phyloP scores from a whole-genome alignment of 352 stramenopile genomes.

The Pythium sp. region DNA sequence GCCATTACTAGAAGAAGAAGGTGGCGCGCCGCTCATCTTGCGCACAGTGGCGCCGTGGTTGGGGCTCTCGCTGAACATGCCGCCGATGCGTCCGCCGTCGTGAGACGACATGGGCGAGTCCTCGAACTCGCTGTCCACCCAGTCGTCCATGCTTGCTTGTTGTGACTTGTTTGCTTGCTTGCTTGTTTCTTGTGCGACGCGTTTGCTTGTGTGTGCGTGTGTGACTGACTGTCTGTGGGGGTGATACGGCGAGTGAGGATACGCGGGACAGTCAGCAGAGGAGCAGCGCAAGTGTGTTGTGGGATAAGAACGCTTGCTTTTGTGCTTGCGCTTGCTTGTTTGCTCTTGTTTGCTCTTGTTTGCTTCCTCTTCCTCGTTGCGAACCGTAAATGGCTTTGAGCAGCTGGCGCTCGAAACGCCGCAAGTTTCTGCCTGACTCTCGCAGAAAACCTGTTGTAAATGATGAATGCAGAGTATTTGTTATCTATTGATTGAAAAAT shows the following conservation, averaged over 20 bases:
- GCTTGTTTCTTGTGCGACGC: neutral
- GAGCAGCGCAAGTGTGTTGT: neutral
- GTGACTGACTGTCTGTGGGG: too few relatives aligned
- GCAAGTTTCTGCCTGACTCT: slow-evolving; percentile 7
- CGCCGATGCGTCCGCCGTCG: slow-evolving; percentile 38
- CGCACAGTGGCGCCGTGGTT: slow-evolving; percentile 45
- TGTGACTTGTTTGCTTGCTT: too few relatives aligned
- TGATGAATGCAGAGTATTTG: too few relatives aligned
- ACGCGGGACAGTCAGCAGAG: neutral
- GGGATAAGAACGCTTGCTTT: slow-evolving; percentile 3
- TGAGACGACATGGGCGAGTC: slow-evolving; percentile 61
- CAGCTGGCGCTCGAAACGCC: slow-evolving; percentile 7
- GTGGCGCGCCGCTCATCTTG: slow-evolving; percentile 10
- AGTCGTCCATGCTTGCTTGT: slow-evolving; percentile 35
- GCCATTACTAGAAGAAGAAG: slow-evolving; percentile 12
- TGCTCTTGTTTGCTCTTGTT: neutral
- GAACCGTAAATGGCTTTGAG: neutral
- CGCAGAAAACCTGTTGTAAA: neutral
- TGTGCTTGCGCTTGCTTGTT: neutral
- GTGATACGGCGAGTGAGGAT: neutral
- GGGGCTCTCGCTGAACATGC: slow-evolving; percentile 74
- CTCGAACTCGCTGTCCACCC: slow-evolving; percentile 73
- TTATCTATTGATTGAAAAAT: too few relatives aligned
- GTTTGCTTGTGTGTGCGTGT: neutral
- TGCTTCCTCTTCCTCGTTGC: neutral